Conservation (phyloP, 768 basidiomycete genomes). For the Lactarius tabidus region DNA sequence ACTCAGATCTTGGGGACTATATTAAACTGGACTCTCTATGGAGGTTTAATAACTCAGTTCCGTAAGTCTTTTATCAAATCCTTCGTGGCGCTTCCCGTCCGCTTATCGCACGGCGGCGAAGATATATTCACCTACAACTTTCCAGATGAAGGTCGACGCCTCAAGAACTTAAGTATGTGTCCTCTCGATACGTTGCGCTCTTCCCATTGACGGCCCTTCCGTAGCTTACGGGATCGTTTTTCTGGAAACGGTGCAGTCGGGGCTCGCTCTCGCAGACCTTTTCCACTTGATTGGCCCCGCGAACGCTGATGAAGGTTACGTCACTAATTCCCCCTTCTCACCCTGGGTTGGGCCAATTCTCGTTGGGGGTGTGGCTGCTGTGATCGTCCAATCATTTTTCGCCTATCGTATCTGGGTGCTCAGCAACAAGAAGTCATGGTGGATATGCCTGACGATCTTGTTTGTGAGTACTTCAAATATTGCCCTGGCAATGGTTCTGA, state of each 20-base stretch:
- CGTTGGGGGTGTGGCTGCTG: background rate
- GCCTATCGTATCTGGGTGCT: background rate
- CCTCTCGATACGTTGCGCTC: too few species aligned
- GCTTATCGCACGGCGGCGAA: background rate
- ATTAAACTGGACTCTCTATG: slow-evolving; percentile 17
- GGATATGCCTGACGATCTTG: background rate
- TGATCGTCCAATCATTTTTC: background rate
- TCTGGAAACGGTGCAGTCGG: too few species aligned
- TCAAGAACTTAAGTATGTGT: slow-evolving; percentile 1
- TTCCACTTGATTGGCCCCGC: too few species aligned
- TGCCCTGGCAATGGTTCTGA: background rate
- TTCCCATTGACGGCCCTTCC: too few species aligned
- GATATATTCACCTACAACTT: slow-evolving; percentile 20
- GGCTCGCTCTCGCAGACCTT: too few species aligned
- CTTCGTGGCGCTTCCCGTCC: background rate
- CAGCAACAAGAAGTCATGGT: background rate
- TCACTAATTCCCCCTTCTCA: too few species aligned
- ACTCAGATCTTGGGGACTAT: slow-evolving; percentile 9
- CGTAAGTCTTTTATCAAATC: slow-evolving; percentile 1
- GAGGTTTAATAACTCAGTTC: slow-evolving; percentile 7
- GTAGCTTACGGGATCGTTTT: too few species aligned
- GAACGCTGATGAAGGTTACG: too few species aligned
- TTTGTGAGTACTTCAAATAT: background rate
- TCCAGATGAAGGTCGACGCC: background rate
- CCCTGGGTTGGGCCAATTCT: too few species aligned